These are phyloP conservation scores for Microbotryum saponariae DNA, from an alignment of 1,284 basidiomycete species.

Conservation along the genomic window DNA sequence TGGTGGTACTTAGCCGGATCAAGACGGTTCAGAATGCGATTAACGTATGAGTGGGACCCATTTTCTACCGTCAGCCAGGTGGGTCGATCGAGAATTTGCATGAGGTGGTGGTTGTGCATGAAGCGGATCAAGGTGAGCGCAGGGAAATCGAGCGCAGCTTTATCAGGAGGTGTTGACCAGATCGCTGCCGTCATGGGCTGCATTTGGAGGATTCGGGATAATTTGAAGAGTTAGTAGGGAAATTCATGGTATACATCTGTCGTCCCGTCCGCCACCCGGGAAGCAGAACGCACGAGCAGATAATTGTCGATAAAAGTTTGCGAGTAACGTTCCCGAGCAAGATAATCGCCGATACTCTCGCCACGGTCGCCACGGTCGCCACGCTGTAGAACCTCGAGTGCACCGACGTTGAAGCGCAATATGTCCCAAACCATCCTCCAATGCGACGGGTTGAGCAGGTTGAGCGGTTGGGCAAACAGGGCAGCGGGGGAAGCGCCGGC, in stretches of 20 bases:
- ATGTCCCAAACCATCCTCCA: constrained; percentile 73
- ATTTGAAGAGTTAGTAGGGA: constrained; percentile 1
- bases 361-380: constrained; percentile 15
- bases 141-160: constrained; percentile 63
- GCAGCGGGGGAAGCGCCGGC: constrained; percentile 56
- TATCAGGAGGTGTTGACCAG: constrained; percentile 70
- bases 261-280: no score
- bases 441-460: constrained; percentile 58
- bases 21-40: constrained; percentile 54
- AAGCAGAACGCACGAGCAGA: constrained; percentile 54
- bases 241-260: no score
- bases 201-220: background rate
- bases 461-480: constrained; percentile 58
- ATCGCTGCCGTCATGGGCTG: constrained; percentile 74
- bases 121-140: constrained; percentile 65
- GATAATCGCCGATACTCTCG: constrained; percentile 59
- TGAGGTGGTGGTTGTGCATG: constrained; percentile 69
- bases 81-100: constrained; percentile 66
- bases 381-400: constrained; percentile 42
- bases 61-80: constrained; percentile 68
- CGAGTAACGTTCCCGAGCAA: constrained; percentile 61
- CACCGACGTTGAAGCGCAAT: constrained; percentile 65
- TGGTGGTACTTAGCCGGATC: constrained; percentile 54
- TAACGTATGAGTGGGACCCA: constrained; percentile 64
- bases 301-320: constrained; percentile 66